A percentile compares a stretch with the other conserved stretches of the same genome.
Evolutionary conservation across 768 basidiomycete species (phyloP).

Genomic region (Hericium alpestre): DNA sequence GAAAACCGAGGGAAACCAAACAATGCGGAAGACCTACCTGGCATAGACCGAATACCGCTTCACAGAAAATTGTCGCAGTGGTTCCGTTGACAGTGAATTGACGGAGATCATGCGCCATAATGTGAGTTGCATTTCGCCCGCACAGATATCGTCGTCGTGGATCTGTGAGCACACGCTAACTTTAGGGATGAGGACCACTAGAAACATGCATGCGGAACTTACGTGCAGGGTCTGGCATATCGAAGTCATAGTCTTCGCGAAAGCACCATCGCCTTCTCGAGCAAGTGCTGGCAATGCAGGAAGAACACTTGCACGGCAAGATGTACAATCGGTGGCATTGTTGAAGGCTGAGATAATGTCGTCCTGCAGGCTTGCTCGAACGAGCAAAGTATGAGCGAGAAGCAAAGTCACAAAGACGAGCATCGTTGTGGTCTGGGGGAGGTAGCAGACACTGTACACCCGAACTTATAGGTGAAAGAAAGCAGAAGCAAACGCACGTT

Average conservation of each 20-base stretch:
- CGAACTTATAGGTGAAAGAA: neutral
- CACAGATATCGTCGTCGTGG: conserved; percentile 1
- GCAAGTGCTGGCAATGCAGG: neutral
- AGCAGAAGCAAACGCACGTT: neutral
- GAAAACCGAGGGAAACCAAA: neutral
- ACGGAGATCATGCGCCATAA: neutral
- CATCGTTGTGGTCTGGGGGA: conserved; percentile 1
- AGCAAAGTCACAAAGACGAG: neutral
- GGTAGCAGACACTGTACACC: too few species aligned
- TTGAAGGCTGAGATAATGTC: neutral
- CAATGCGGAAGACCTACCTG: neutral
- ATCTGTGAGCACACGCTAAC: neutral
- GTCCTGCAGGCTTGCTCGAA: neutral
- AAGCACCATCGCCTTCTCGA: neutral
- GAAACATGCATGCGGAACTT: neutral
- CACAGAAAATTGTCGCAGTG: neutral
- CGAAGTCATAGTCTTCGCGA: neutral
- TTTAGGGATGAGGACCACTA: neutral
- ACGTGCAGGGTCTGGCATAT: neutral
- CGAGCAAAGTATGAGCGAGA: neutral
- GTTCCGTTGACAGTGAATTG: neutral
- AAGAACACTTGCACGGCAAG: neutral
- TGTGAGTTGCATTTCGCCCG: neutral
- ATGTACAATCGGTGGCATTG: neutral
- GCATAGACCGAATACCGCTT: conserved; percentile 1